Base-by-base conservation (phyloP, 805 yeast genomes). In the Ogataea chonburiensis region DNA sequence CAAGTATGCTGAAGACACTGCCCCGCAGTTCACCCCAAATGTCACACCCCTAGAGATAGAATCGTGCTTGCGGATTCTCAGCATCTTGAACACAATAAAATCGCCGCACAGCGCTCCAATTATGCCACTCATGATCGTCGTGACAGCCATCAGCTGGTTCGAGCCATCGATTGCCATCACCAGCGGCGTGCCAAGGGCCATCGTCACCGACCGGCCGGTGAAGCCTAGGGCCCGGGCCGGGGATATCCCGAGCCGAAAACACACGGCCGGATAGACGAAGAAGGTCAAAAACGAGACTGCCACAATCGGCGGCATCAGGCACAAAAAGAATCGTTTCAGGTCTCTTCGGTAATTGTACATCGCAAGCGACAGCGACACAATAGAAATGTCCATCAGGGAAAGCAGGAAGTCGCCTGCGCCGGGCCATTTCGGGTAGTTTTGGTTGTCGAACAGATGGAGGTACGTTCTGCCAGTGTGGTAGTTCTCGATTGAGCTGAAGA, bases 361-460 rank as follows among this genome's bases (percentile, higher is more conserved):
- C 3, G 95, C 88, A 33, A 85, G 61, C 15, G 89, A 74, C 27
- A 85, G 65, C 1, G 91, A 75, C 1, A 82, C 88, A 58, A 85
- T 85, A 2, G 87, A 75, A 7, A 82, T 71, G 50, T 84, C 93
- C 82, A 85, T 79, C 46, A 84, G 57, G 0, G 88, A 72, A 5
- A 79, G 56, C 24, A 85, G 67, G 12, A 85, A 66, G 53, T 85
- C 94, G 2, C 95, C 95, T 10, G 89, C 85, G 0, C 95, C 95
- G 1, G 94, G 93, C 73, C 77, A 71, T 14, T 58, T 53, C 3
- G 55, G 47, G 36, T 52, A 49, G 3, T 55, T 49, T 15, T 59
- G 43, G 17, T 62, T 56, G 47, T 71, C 71, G 56, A 82, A 81
- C 17, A 85, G 64, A 38, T 70, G 61, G 28, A 80, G 55, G 50